Conservation (phyloP, 805 yeast genomes). For the Starmera amethionina region DNA sequence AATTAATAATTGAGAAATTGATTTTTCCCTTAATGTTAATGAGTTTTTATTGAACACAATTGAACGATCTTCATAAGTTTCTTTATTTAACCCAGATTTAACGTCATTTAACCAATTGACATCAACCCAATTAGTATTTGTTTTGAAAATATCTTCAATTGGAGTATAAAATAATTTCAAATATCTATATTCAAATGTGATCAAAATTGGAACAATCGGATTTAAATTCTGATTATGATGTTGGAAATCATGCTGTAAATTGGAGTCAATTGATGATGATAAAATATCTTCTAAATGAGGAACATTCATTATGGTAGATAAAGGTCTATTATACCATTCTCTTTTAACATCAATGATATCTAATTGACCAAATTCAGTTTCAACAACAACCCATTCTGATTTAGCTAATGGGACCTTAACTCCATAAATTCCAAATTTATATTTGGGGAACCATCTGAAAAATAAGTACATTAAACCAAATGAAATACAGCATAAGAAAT, state of each 20-base stretch:
- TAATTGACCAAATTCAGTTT: conserved; percentile 88
- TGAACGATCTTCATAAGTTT: conserved; percentile 55
- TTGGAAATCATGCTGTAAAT: conserved; percentile 9
- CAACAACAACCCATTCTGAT: conserved; percentile 90
- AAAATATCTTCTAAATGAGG: conserved; percentile 17
- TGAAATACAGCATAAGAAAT: conserved; percentile 44
- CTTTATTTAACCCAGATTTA: conserved; percentile 60
- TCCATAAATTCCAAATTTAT: conserved; percentile 61
- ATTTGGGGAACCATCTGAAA: conserved; percentile 80
- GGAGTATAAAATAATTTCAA: conserved; percentile 80
- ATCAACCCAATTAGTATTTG: conserved; percentile 85
- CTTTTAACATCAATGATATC: conserved; percentile 46
- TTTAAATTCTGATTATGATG: conserved; percentile 10
- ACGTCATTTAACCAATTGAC: conserved; percentile 59
- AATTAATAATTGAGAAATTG: conserved; percentile 51
- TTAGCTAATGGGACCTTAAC: conserved; percentile 56
- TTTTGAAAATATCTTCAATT: conserved; percentile 71
- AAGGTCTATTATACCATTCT: conserved; percentile 55
- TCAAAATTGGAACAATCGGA: conserved; percentile 51
- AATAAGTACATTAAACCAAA: conserved; percentile 66
- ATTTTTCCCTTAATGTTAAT: conserved; percentile 67
- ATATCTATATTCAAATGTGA: conserved; percentile 74
- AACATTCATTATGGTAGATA: conserved; percentile 54
- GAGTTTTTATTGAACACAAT: conserved; percentile 71
- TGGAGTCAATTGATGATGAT: conserved; percentile 7